Evolutionary conservation across 2,329 filamentous ascomycete species (phyloP), one percentile per base, ranked within the genome.

Genomic region (Trichoderma sp.): DNA sequence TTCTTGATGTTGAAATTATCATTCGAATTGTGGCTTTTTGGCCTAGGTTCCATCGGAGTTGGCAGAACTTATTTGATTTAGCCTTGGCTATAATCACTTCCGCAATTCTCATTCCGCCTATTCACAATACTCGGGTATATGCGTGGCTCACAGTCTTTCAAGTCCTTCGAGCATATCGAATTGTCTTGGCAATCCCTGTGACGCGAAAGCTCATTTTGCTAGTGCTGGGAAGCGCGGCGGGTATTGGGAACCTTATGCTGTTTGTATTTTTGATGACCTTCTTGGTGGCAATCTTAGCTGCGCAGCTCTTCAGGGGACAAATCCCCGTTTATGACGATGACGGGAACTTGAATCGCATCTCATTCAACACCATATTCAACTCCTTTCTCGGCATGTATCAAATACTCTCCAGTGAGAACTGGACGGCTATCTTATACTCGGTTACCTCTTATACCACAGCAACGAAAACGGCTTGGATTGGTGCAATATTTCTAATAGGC

Each of bases 361-460:
- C 94, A 0, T 99, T 99, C 83, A 92, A 91, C 81, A 94, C 94
- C 53, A 97, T 99, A 45, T 99, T 93, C 86, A 98, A 98, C 81
- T 94, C 95, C 0, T 99, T 99, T 81, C 87, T 99, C 18, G 97
- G 95, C 75, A 98, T 99, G 95, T 99, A 99, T 82, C 95, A 98
- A 84, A 91, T 99, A 35, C 86, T 99, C 62, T 98, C 97, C 11
- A 98, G 95, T 80, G 97, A 99, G 82, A 95, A 98, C 81, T 99
- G 97, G 97, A 99, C 97, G 0, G 85, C 86, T 0, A 93, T 98
- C 63, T 85, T 99, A 75, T 99, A 98, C 85, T 91, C 90, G 75
- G 91, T 95, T 56, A 97, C 95, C 0, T 86, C 89, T 6, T 93
- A 91, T 79, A 92, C 94, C 11, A 88, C 88, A 11, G 80, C 82